A percentile compares a stretch with the other conserved stretches of the same genome.
phyloP scores from a whole-genome alignment of 805 yeast genomes.

The Starmerella potacharoeniae region DNA sequence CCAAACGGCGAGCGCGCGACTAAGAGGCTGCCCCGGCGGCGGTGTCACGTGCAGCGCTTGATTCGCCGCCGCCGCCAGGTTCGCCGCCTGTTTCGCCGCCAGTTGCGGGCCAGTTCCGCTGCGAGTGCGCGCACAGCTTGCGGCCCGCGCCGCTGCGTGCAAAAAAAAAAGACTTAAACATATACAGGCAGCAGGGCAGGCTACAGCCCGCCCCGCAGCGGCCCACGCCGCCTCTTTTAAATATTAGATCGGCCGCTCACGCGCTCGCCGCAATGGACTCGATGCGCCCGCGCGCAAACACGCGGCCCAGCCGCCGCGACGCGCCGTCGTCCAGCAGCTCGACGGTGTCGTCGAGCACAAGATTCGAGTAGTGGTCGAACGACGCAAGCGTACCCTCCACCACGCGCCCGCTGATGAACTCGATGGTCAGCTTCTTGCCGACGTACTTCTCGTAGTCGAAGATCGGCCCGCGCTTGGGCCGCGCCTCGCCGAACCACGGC shows the following conservation, averaged over 20 bases:
- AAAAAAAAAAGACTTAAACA: too few species aligned
- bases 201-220: background rate
- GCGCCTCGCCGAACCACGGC: slow-evolving; percentile 36
- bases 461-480: slow-evolving; percentile 87
- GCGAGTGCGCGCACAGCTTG: too few species aligned
- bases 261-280: slow-evolving; percentile 12
- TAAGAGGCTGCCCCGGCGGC: background rate
- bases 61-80: too few species aligned
- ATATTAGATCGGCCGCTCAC: background rate
- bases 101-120: too few species aligned
- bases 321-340: slow-evolving; percentile 37
- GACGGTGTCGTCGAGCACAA: slow-evolving; percentile 48
- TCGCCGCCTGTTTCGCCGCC: too few species aligned
- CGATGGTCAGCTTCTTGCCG: slow-evolving; percentile 62
- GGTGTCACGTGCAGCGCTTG: too few species aligned
- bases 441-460: slow-evolving; percentile 66
- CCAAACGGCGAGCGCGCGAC: background rate
- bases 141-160: too few species aligned
- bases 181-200: too few species aligned
- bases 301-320: slow-evolving; percentile 54
- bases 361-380: slow-evolving; percentile 90
- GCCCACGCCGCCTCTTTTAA: background rate
- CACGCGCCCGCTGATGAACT: slow-evolving; percentile 76
- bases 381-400: slow-evolving; percentile 77
- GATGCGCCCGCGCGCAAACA: slow-evolving; percentile 18